Evolutionary conservation across 192 early-diverging fungal species (phyloP).

Genomic region (Backusella macrospora): DNA sequence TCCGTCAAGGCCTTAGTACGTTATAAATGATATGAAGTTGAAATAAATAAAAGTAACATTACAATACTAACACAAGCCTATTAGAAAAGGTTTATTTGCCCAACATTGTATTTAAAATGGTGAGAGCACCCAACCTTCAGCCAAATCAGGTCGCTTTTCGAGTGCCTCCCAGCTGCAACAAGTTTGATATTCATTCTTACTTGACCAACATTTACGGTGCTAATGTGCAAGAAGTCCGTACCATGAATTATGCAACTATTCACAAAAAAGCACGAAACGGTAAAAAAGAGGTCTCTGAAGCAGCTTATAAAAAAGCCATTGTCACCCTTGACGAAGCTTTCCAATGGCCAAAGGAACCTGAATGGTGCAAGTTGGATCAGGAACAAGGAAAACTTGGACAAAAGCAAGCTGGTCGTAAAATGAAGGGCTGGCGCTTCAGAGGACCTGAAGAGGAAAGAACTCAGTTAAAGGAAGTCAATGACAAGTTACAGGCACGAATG

Average conservation of each 20-base stretch:
- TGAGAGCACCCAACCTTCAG: slow-evolving; percentile 72
- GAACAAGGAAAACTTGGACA: slow-evolving; percentile 45
- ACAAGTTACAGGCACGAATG: slow-evolving; percentile 32
- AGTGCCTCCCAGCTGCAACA: slow-evolving; percentile 87
- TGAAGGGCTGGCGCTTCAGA: slow-evolving; percentile 60
- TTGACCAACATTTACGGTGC: slow-evolving; percentile 85
- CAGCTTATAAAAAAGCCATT: slow-evolving; percentile 63
- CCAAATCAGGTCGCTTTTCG: slow-evolving; percentile 91
- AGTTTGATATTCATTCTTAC: slow-evolving; percentile 90
- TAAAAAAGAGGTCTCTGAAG: slow-evolving; percentile 34
- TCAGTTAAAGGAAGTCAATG: slow-evolving; percentile 43
- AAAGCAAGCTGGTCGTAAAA: slow-evolving; percentile 47
- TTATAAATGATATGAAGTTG: not conserved
- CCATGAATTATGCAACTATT: slow-evolving; percentile 81
- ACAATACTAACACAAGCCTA: not conserved
- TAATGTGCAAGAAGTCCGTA: slow-evolving; percentile 83
- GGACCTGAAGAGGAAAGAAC: slow-evolving; percentile 41
- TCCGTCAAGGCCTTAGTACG: slow-evolving; percentile 37
- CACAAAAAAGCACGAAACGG: slow-evolving; percentile 42
- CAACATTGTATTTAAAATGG: slow-evolving; percentile 81
- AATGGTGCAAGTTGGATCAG: slow-evolving; percentile 44
- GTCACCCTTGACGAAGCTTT: slow-evolving; percentile 57
- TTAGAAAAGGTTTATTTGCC: slow-evolving; percentile 81
- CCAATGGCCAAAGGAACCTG: slow-evolving; percentile 49
- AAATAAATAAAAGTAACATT: not conserved